Conservation (phyloP, 345 rosid species). For the Noccaea caerulescens region DNA sequence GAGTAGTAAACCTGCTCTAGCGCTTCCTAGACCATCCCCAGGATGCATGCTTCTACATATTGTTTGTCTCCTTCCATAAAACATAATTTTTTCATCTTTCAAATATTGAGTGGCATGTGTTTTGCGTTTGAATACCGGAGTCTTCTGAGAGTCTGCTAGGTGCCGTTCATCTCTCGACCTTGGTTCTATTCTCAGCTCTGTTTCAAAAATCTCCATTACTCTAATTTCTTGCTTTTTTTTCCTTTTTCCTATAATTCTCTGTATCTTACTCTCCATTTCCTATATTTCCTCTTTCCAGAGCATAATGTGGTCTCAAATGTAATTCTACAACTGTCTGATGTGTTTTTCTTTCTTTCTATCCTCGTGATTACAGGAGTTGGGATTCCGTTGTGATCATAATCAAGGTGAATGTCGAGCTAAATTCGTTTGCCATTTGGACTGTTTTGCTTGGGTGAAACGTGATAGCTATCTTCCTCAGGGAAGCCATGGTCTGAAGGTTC, state of each 20-base stretch:
- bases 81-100: conserved; percentile 17
- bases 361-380: conserved; percentile 72
- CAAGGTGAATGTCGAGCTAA: conserved; percentile 97
- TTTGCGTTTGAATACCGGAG: conserved; percentile 18
- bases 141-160: conserved; percentile 28
- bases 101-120: conserved; percentile 29
- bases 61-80: conserved; percentile 15
- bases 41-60: conserved; percentile 22
- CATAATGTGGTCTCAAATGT: conserved; percentile 16
- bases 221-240: not conserved
- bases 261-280: conserved; percentile 23
- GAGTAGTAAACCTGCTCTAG: conserved; percentile 10
- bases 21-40: conserved; percentile 12
- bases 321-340: conserved; percentile 10
- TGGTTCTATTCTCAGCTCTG: conserved; percentile 14
- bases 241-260: not conserved
- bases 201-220: conserved; percentile 1
- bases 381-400: conserved; percentile 82
- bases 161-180: conserved; percentile 19
- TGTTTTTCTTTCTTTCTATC: conserved; percentile 25
- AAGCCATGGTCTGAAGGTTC: conserved; percentile 96
- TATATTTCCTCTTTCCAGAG: conserved; percentile 18
- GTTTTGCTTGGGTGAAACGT: conserved; percentile 99
- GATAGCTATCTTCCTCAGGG: conserved; percentile 99
- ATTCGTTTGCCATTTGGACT: conserved; percentile 95